Base-by-base conservation (phyloP, 1,284 basidiomycete genomes). In the Sporisorium graminicola region DNA sequence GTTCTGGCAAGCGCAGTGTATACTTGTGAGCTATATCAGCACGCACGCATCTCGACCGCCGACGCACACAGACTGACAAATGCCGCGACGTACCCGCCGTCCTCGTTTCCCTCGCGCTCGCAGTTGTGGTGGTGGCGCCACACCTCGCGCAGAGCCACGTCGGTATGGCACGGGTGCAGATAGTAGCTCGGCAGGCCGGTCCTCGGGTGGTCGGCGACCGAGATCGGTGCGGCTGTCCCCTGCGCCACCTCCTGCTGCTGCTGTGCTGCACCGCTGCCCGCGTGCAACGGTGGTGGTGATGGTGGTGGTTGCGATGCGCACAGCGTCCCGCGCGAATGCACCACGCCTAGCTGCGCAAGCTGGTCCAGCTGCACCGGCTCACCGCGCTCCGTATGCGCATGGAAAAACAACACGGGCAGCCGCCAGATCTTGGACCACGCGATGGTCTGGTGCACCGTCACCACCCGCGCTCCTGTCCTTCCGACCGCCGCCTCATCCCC, bases 121-220 rank as follows among this genome's bases (percentile, higher is more conserved):
- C n/a, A n/a, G n/a, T n/a, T n/a, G n/a, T n/a, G n/a, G n/a, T n/a
- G n/a, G n/a, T n/a, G n/a, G n/a, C n/a, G n/a, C n/a, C n/a, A 52
- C 1, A 68, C 18, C 16, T 47, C 3, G 0, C 8, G 9, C 3
- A 77, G 24, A 0, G 71, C 54, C 10, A 10, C 27, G 3, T 53
- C 37, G 13, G 70, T 77, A 31, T 77, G 31, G 29, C 74, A 77
- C 12, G 74, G 74, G 50, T 77, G 74, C 8, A 77, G 24, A 27
- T 46, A 67, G 42, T 57, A 70, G 22, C 43, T 52, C 0, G 74
- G 65, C 16, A 60, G 31, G 0, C 35, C 47, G 3, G 54, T 52
- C 4, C 63, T 26, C 2, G 74, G 74, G 27, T 77, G 70, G 29
- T 77, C 70, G 0, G 33, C 65, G 8, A 73, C 35, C 12, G 62